Evolutionary conservation across 2,329 filamentous ascomycete species (phyloP), one percentile per base, ranked within the genome.

Genomic region (Pseudogymnoascus sp.): DNA sequence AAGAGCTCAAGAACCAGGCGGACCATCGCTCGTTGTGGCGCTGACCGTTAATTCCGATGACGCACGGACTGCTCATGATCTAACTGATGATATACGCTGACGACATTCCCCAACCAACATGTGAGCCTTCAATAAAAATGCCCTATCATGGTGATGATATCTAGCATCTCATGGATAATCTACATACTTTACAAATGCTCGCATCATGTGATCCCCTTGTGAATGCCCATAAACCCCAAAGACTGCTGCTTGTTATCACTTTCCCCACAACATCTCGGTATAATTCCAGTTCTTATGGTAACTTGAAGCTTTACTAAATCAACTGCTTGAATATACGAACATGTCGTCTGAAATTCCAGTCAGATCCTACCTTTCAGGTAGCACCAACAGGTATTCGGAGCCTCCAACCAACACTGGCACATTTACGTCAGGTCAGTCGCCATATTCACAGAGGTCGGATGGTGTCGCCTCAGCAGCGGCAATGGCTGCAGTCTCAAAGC

Each of bases 321-420:
- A 54, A 33, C 29, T 33, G 47, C 47, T 54, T 54, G 47, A 54
- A 33, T 33, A 54, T 33, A 54, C 47, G 47, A 54, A 54, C 26
- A 54, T 54, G 47, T 54, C 47, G 47, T 54, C 47, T 7, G 47
- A 54, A 54, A 54, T 54, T n/a, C 47, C 47, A 54, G 47, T 54
- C 47, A 54, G 47, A 21, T 54, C 47, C 29, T 54, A 54, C 47
- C 47, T 54, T 33, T 54, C 47, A 17, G 47, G 47, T 9, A 54
- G 10, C 47, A 33, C 29, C 29, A 17, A 21, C 47, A 54, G 29
- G 33, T 54, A 54, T 54, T 21, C 47, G 29, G 26, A 13, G 47
- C 31, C 47, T 33, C 5, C n/a, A 33, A 17, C 47, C 9, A 17
- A 33, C 29, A 33, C 47, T 33, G 29, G 29, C 47, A 54, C 47